phyloP scores from a whole-genome alignment of 306 rosid genomes.

The Bauhinia variegata region DNA sequence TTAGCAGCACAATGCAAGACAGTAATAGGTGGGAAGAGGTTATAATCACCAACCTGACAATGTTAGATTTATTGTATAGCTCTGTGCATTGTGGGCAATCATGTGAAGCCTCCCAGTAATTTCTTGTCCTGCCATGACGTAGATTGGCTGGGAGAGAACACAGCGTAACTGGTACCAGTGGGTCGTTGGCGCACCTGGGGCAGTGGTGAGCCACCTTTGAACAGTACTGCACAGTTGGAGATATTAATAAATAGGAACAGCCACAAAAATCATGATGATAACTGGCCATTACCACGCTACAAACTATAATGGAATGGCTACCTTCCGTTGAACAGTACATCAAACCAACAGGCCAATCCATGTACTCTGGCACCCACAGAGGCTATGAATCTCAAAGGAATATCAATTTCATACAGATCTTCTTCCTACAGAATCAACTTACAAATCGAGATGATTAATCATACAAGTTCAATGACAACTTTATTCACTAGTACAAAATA shows the following conservation, averaged over 20 bases:
- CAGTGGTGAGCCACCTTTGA: slow-evolving; percentile 95
- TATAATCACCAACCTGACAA: slow-evolving; percentile 62
- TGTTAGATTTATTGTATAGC: slow-evolving; percentile 80
- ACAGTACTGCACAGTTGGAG: slow-evolving; percentile 62
- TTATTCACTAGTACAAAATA: slow-evolving; percentile 6
- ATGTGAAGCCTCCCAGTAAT: slow-evolving; percentile 86
- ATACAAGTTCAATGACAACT: slow-evolving; percentile 11
- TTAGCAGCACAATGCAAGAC: slow-evolving; percentile 38
- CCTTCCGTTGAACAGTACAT: slow-evolving; percentile 93
- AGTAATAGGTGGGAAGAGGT: background rate
- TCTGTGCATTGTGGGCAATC: slow-evolving; percentile 93
- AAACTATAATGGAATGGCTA: slow-evolving; percentile 37
- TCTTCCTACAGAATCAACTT: slow-evolving; percentile 67
- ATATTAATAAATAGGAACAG: slow-evolving; percentile 9
- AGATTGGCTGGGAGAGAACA: slow-evolving; percentile 89
- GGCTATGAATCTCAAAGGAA: slow-evolving; percentile 81
- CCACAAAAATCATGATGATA: slow-evolving; percentile 4
- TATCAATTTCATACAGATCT: slow-evolving; percentile 79
- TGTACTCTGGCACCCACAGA: slow-evolving; percentile 90
- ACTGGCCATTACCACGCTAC: background rate
- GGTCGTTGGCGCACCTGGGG: slow-evolving; percentile 93
- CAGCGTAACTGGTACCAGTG: slow-evolving; percentile 98
- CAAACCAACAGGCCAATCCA: slow-evolving; percentile 98
- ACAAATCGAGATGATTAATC: background rate
- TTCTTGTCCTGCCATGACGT: slow-evolving; percentile 97